Evolutionary conservation across 2,329 filamentous ascomycete genomes (phyloP), one percentile per base, ranked within the genome.

Genomic region (Fusarium sp.): DNA sequence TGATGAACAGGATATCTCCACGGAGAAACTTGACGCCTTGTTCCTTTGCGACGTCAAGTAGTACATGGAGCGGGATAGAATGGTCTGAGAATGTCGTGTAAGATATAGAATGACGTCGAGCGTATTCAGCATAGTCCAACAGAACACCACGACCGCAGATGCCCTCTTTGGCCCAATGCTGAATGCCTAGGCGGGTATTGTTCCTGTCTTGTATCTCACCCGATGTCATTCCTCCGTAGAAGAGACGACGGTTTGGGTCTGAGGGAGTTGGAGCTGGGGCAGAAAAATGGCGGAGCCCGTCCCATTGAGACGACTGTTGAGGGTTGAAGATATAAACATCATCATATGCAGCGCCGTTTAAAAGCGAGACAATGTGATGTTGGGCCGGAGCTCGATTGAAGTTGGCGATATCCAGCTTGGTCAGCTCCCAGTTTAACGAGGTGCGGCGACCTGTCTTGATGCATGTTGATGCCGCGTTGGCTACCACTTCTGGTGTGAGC

Each of bases 301-400:
- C 60, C 60, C 60, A 63, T 22, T 63, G 60, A 26, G 60, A 63
- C 5, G 60, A 63, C 17, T 63, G 60, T 20, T 63, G 60, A 12
- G 60, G 60, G 22, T 63, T 63, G 26, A 63, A 63, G 41, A 59
- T 59, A 6, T 63, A 63, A 2, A 63, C 60, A 35, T 63, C 60
- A 4, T 63, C 60, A 9, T 58, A 63, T 5, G 60, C 60, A 7
- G 54, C 60, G 12, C 60, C 60, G 6, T 63, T 35, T 0, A 63
- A 13, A 6, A 63, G 33, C 8, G 60, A 47, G 2, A 63, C 54
- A 17, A 63, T 63, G 2, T 63, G 41, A 22, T 63, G 60, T 8
- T 59, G 60, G 24, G 52, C 60, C 22, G 60, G 60, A 3, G 60
- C 60, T 6, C 60, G 60, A 14, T 63, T 63, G 60, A 63, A 63